These are phyloP conservation scores for Thraustotheca clavata DNA, from an alignment of 352 stramenopile genomes.

Conservation along the genomic window DNA sequence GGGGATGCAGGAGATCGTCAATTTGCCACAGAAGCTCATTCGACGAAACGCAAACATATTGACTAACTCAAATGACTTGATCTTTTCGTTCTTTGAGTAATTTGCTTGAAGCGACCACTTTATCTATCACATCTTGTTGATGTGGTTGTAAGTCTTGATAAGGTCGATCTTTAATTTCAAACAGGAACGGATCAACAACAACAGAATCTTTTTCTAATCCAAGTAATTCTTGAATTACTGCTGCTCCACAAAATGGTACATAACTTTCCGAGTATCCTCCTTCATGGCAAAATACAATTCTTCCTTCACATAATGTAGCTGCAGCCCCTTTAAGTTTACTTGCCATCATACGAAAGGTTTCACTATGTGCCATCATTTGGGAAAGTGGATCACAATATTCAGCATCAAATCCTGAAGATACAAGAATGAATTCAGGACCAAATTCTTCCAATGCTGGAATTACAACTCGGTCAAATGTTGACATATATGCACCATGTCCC, in stretches of 20 bases:
- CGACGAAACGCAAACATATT: slow-evolving; percentile 50
- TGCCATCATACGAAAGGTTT: slow-evolving; percentile 60
- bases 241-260: slow-evolving; percentile 84
- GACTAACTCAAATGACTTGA: background rate
- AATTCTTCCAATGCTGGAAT: slow-evolving; percentile 57
- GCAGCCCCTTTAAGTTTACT: slow-evolving; percentile 40
- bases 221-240: slow-evolving; percentile 64
- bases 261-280: slow-evolving; percentile 83
- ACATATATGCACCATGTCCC: slow-evolving; percentile 57
- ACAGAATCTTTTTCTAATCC: slow-evolving; percentile 39
- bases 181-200: slow-evolving; percentile 49
- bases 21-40: slow-evolving; percentile 61
- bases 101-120: slow-evolving; percentile 24
- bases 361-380: slow-evolving; percentile 76
- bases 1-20: slow-evolving; percentile 77
- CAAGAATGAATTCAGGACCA: slow-evolving; percentile 66
- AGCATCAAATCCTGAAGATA: slow-evolving; percentile 69
- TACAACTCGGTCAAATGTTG: slow-evolving; percentile 58
- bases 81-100: background rate
- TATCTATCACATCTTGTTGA: slow-evolving; percentile 43
- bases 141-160: slow-evolving; percentile 72
- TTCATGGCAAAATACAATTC: slow-evolving; percentile 70
- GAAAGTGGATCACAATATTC: slow-evolving; percentile 75
- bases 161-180: slow-evolving; percentile 38
- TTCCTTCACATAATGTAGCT: slow-evolving; percentile 33